These are phyloP conservation scores for Verticillium tricorpus DNA, from an alignment of 2,329 filamentous ascomycete species.

Conservation along the genomic window DNA sequence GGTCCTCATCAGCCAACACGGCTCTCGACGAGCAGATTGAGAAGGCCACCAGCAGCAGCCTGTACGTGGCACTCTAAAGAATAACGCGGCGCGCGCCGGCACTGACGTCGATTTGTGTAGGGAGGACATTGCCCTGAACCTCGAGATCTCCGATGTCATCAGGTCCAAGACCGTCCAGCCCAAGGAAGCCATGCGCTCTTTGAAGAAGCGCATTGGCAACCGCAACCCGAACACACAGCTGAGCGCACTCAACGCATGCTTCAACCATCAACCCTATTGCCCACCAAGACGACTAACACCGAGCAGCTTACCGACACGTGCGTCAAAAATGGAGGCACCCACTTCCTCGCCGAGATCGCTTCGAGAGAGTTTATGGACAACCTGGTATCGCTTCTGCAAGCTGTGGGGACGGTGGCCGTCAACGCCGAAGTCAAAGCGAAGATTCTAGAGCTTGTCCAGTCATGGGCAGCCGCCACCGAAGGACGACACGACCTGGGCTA, in stretches of 20 bases:
- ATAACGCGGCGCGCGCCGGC: constrained; percentile 11
- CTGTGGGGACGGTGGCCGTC: constrained; percentile 66
- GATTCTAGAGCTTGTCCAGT: constrained; percentile 90
- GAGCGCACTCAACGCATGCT: constrained; percentile 78
- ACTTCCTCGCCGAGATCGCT: constrained; percentile 93
- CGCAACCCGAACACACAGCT: constrained; percentile 97
- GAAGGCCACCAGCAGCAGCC: constrained; percentile 86
- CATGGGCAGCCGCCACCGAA: constrained; percentile 87
- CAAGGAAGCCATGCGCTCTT: constrained; percentile 94
- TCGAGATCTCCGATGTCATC: constrained; percentile 97
- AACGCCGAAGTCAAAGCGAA: constrained; percentile 84
- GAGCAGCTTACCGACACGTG: constrained; percentile 91
- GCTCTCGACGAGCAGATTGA: constrained; percentile 97
- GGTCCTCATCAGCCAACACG: constrained; percentile 87
- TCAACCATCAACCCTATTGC: not conserved
- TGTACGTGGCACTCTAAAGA: constrained; percentile 54
- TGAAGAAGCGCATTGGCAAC: constrained; percentile 92
- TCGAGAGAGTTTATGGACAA: constrained; percentile 99
- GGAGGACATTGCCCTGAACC: constrained; percentile 93
- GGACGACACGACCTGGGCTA: constrained; percentile 79
- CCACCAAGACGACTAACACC: not conserved
- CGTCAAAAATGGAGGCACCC: constrained; percentile 94
- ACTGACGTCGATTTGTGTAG: constrained; percentile 35
- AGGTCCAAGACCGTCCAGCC: constrained; percentile 95
- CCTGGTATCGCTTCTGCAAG: constrained; percentile 81